phyloP scores from a whole-genome alignment of 2,329 filamentous ascomycete genomes.

The Pseudogymnoascus sp. region DNA sequence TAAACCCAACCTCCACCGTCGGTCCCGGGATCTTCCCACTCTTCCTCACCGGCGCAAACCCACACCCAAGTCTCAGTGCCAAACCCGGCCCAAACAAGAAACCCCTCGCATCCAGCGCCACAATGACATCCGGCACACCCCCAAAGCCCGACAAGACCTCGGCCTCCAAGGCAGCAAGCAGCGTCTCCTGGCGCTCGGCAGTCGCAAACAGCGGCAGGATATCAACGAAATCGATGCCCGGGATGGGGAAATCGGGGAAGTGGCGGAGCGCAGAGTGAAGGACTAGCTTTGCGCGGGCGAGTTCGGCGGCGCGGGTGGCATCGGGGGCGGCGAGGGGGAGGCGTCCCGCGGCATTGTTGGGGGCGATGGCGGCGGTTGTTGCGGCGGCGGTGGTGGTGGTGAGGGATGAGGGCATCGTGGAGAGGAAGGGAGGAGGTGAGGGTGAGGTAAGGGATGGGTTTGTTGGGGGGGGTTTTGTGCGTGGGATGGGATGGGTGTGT shows the following conservation, averaged over 20 bases:
- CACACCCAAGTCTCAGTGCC: conserved; percentile 71
- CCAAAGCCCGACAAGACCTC: conserved; percentile 61
- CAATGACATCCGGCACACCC: conserved; percentile 70
- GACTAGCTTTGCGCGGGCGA: conserved; percentile 51
- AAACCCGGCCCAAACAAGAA: conserved; percentile 92
- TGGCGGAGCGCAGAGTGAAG: conserved; percentile 69
- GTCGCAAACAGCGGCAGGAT: conserved; percentile 94
- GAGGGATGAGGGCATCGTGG: not conserved
- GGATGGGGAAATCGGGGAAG: conserved; percentile 85
- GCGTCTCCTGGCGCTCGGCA: conserved; percentile 61
- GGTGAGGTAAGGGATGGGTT: not conserved
- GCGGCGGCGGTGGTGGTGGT: not conserved
- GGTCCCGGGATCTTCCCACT: conserved; percentile 90
- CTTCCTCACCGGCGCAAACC: conserved; percentile 92
- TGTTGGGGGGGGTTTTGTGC: not conserved
- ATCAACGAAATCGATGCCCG: conserved; percentile 93
- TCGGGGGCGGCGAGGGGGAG: conserved; percentile 25
- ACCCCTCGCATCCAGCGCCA: conserved; percentile 87
- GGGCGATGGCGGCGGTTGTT: not conserved
- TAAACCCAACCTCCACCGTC: conserved; percentile 74
- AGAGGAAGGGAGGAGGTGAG: not conserved
- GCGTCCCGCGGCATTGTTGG: conserved; percentile 21
- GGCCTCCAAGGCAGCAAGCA: conserved; percentile 79
- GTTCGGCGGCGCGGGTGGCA: conserved; percentile 26
- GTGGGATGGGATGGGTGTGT: not conserved